A percentile compares a stretch with the other conserved stretches of the same genome.
These are phyloP conservation scores for Cercospora sp. DNA, from an alignment of 2,329 filamentous ascomycete species.

Conservation along the genomic window DNA sequence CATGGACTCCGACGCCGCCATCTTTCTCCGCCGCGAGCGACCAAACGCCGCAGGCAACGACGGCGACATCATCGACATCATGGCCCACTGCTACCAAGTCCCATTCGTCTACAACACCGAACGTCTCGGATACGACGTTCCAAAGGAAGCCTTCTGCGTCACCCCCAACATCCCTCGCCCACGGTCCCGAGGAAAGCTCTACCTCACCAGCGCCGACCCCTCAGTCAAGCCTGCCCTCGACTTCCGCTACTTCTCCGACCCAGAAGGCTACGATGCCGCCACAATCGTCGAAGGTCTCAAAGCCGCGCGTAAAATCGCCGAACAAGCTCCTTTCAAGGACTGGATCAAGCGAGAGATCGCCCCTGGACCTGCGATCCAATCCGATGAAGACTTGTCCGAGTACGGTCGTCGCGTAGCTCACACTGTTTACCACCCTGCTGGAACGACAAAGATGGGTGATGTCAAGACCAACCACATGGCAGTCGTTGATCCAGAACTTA, in stretches of 20 bases:
- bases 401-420: slow-evolving; percentile 80
- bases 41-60: slow-evolving; percentile 69
- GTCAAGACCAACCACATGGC: slow-evolving; percentile 66
- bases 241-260: slow-evolving; percentile 87
- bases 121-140: slow-evolving; percentile 69
- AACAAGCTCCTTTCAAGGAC: slow-evolving; percentile 73
- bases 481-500: slow-evolving; percentile 76
- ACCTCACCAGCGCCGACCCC: slow-evolving; percentile 73
- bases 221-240: slow-evolving; percentile 77
- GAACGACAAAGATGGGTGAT: slow-evolving; percentile 89
- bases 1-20: slow-evolving; percentile 86
- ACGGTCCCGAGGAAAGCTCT: slow-evolving; percentile 73
- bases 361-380: slow-evolving; percentile 70
- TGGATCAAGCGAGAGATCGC: slow-evolving; percentile 84
- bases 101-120: slow-evolving; percentile 85
- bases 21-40: slow-evolving; percentile 78
- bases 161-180: slow-evolving; percentile 87
- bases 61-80: slow-evolving; percentile 76
- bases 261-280: slow-evolving; percentile 79
- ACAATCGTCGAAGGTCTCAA: slow-evolving; percentile 76
- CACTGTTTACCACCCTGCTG: slow-evolving; percentile 86
- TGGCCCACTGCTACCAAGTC: slow-evolving; percentile 98
- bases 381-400: slow-evolving; percentile 76
- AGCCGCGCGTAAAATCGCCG: slow-evolving; percentile 72
- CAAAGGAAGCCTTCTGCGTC: slow-evolving; percentile 84